Percentiles rank a stretch among this genome's conserved stretches.
Conservation (phyloP, 108 stramenopile genomes). For the Epipyxis sp. region DNA sequence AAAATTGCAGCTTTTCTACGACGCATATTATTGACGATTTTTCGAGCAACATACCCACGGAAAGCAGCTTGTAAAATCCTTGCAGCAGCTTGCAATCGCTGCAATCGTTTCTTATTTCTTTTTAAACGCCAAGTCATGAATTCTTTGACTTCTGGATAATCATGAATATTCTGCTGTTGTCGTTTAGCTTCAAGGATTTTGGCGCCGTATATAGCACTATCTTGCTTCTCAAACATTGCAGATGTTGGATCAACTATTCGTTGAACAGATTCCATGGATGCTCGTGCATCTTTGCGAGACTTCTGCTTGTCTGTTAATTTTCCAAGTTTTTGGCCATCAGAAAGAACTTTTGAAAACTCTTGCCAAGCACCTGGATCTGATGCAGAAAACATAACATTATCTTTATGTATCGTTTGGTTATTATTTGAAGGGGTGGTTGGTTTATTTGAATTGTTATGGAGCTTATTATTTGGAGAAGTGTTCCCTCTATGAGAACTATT, state of each 20-base stretch:
- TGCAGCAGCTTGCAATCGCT: constrained; percentile 62
- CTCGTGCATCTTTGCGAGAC: too few species aligned
- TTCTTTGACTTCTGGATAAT: constrained; percentile 73
- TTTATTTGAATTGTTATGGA: not conserved
- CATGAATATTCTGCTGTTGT: constrained; percentile 31
- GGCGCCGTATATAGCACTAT: too few species aligned
- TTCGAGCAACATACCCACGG: constrained; percentile 63
- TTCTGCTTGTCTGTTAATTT: not conserved
- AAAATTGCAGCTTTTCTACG: constrained; percentile 56
- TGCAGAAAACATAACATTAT: not conserved
- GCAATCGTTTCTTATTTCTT: constrained; percentile 70
- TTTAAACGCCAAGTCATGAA: constrained; percentile 79
- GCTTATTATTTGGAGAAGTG: not conserved
- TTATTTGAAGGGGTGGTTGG: not conserved
- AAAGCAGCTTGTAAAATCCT: constrained; percentile 61
- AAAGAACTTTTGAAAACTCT: not conserved
- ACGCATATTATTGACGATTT: constrained; percentile 60
- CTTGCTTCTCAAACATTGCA: not conserved
- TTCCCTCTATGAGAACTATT: too few species aligned
- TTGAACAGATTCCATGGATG: too few species aligned
- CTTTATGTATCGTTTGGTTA: not conserved
- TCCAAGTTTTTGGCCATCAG: not conserved
- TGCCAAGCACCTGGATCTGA: not conserved
- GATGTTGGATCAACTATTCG: too few species aligned
- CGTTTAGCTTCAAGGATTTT: not conserved